These are phyloP conservation scores for Dactylonectria macrodidyma DNA, from an alignment of 2,329 filamentous ascomycete genomes.

Conservation along the genomic window DNA sequence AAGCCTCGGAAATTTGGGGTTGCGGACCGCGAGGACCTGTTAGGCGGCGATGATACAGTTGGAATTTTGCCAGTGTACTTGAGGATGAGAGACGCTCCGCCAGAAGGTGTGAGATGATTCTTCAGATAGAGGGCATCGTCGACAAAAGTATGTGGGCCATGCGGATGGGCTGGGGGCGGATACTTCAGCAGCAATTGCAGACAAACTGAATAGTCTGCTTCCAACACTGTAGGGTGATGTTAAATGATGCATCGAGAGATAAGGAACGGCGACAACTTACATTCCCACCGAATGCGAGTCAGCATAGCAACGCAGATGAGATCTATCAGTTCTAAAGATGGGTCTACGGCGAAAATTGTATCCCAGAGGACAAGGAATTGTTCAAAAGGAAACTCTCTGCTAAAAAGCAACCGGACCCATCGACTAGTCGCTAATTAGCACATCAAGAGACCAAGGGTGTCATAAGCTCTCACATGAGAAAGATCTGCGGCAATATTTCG, in stretches of 20 bases:
- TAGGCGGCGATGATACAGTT: constrained; percentile 45
- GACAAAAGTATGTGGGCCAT: constrained; percentile 84
- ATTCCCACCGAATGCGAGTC: constrained; percentile 89
- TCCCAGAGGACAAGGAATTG: constrained; percentile 92
- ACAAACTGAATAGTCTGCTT: constrained; percentile 89
- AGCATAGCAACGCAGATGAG: constrained; percentile 96
- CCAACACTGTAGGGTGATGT: constrained; percentile 72
- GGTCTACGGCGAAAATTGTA: constrained; percentile 88
- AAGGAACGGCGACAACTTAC: constrained; percentile 64
- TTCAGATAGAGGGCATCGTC: constrained; percentile 85
- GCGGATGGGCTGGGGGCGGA: constrained; percentile 73
- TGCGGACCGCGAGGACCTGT: constrained; percentile 45
- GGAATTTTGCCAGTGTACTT: constrained; percentile 78
- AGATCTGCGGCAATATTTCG: constrained; percentile 96
- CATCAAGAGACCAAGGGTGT: too few relatives aligned
- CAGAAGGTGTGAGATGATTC: constrained; percentile 73
- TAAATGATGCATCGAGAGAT: constrained; percentile 34
- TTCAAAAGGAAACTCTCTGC: constrained; percentile 92
- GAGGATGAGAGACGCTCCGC: constrained; percentile 76
- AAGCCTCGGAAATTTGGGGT: constrained; percentile 55
- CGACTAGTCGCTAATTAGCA: constrained; percentile 68
- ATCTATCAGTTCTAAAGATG: constrained; percentile 85
- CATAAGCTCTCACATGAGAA: constrained; percentile 79
- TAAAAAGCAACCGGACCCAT: constrained; percentile 94
- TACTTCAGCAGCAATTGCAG: constrained; percentile 89